phyloP scores from a whole-genome alignment of 1,284 basidiomycete species.

The Trametes sp. region DNA sequence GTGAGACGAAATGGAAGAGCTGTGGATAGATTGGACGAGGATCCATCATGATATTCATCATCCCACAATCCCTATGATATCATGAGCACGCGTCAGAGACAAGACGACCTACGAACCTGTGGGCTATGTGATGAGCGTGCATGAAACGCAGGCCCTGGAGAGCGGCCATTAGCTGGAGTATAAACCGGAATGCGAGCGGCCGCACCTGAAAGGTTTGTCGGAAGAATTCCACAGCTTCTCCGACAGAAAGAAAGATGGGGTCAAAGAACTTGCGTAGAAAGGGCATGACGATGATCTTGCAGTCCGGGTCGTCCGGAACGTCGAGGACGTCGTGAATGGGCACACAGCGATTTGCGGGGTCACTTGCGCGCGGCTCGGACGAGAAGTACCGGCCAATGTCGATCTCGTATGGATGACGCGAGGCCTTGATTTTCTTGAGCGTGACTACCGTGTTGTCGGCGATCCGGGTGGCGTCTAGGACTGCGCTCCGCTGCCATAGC shows the following conservation, averaged over 20 bases:
- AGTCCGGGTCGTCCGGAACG: constrained; percentile 28
- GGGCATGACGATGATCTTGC: constrained; percentile 35
- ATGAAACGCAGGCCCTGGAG: constrained; percentile 34
- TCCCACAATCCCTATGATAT: constrained; percentile 48
- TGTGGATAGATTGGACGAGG: no score
- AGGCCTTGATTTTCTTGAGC: constrained; percentile 13
- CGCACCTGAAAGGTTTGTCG: no score
- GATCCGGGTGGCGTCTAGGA: constrained; percentile 25
- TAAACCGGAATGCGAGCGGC: constrained; percentile 30
- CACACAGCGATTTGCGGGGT: constrained; percentile 39
- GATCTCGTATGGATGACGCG: constrained; percentile 5
- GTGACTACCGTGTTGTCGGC: constrained; percentile 21
- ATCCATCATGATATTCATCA: constrained; percentile 40
- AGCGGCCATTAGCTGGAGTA: no score
- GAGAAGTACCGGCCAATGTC: constrained; percentile 34
- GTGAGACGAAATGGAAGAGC: constrained; percentile 40
- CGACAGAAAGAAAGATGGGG: constrained; percentile 37
- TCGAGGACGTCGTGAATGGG: constrained; percentile 36
- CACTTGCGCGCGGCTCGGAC: constrained; percentile 13
- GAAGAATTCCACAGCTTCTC: constrained; percentile 41
- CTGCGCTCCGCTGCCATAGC: no score
- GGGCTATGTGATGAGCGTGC: constrained; percentile 31
- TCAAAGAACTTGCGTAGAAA: constrained; percentile 31
- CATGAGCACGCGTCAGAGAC: neutral
- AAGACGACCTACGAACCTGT: constrained; percentile 18